Conservation (phyloP, 1,284 basidiomycete species). For the Kwoniella shivajii region DNA sequence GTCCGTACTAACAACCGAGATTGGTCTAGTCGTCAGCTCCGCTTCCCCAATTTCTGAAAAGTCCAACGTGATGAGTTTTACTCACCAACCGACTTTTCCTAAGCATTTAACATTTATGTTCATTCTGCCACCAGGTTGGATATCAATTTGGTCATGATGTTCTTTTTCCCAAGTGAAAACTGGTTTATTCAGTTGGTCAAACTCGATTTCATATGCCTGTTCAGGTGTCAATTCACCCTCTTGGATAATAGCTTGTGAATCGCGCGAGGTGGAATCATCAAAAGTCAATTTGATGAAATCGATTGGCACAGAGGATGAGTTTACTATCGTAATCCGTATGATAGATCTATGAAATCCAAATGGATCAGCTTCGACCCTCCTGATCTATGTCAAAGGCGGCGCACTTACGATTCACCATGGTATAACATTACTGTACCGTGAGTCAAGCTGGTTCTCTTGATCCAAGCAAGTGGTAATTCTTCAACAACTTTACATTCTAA, state of each 20-base stretch:
- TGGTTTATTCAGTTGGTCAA: conserved; percentile 73
- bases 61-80: conserved; percentile 22
- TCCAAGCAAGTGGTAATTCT: conserved; percentile 80
- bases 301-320: conserved; percentile 76
- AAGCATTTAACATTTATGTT: conserved; percentile 72
- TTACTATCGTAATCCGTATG: conserved; percentile 83
- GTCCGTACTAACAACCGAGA: conserved; percentile 61
- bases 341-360: conserved; percentile 61
- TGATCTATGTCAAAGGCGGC: too few relatives aligned
- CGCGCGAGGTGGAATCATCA: conserved; percentile 80
- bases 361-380: neutral
- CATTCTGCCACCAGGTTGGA: conserved; percentile 70
- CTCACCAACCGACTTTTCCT: conserved; percentile 88
- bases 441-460: conserved; percentile 80
- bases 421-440: conserved; percentile 92
- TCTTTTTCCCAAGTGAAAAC: conserved; percentile 73
- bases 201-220: conserved; percentile 88
- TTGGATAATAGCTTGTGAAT: conserved; percentile 71
- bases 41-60: neutral
- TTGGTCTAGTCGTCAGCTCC: neutral
- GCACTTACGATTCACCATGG: conserved; percentile 82
- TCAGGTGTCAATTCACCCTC: conserved; percentile 79
- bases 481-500: conserved; percentile 64
- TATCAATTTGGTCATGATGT: conserved; percentile 58
- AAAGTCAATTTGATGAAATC: conserved; percentile 84